Conservation (phyloP, 345 rosid species). For the Syzygium oleosum region DNA sequence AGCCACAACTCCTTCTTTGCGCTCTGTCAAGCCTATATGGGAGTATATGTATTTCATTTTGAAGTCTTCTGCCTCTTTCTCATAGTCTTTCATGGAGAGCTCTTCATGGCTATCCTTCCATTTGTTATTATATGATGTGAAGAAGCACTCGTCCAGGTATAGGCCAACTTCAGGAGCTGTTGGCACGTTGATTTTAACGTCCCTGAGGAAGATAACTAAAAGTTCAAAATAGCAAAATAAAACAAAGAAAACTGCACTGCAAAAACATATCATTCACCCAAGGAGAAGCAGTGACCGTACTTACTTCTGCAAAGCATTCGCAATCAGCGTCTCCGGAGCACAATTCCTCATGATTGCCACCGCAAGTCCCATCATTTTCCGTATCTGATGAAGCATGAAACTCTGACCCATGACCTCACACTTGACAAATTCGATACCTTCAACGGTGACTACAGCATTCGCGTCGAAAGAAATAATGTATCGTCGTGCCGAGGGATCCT, state of each 20-base stretch:
- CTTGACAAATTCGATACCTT: constrained; percentile 76
- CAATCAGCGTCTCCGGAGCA: constrained; percentile 59
- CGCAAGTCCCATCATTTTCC: constrained; percentile 91
- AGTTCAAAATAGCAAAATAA: background rate
- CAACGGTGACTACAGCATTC: constrained; percentile 36
- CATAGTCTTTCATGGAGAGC: constrained; percentile 67
- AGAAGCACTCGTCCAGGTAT: constrained; percentile 89
- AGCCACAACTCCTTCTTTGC: constrained; percentile 69
- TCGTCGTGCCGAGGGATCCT: constrained; percentile 75
- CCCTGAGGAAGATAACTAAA: constrained; percentile 29
- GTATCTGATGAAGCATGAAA: constrained; percentile 98
- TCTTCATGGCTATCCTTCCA: constrained; percentile 86
- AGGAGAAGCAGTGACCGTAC: background rate
- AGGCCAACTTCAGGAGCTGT: constrained; percentile 98
- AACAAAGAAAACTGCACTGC: background rate
- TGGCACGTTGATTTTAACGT: constrained; percentile 62
- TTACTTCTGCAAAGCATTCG: constrained; percentile 65
- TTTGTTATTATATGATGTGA: constrained; percentile 70
- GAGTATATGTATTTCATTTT: constrained; percentile 77
- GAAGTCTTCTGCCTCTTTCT: constrained; percentile 66
- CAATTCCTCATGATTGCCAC: constrained; percentile 84
- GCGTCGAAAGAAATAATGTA: constrained; percentile 70
- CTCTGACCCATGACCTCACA: constrained; percentile 98
- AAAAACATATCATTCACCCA: background rate
- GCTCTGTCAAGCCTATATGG: constrained; percentile 75